Conservation (phyloP, 768 basidiomycete genomes). For the Krasilnikovozyma curviuscula region DNA sequence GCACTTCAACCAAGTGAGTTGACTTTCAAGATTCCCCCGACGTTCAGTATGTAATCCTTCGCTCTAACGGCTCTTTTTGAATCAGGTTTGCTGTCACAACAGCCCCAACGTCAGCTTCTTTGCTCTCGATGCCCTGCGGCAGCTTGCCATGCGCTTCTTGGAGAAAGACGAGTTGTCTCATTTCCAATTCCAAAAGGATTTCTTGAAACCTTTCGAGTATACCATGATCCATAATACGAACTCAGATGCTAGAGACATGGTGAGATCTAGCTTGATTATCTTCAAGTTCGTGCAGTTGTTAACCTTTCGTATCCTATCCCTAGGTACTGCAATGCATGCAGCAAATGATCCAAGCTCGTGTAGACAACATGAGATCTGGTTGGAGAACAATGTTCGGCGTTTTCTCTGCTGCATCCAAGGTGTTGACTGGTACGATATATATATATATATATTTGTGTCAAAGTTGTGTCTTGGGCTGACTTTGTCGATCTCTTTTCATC, state of each 20-base stretch:
- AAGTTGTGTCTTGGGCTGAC: neutral
- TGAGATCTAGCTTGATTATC: too few species aligned
- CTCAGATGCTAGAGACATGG: constrained; percentile 91
- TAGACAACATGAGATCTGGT: constrained; percentile 86
- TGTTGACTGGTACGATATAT: constrained; percentile 47
- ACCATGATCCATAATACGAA: constrained; percentile 94
- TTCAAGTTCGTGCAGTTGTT: constrained; percentile 3
- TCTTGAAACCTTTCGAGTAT: constrained; percentile 91
- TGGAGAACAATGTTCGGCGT: constrained; percentile 99
- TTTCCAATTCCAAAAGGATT: constrained; percentile 99
- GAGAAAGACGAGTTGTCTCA: constrained; percentile 96
- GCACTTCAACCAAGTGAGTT: constrained; percentile 82
- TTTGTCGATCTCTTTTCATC: constrained; percentile 6
- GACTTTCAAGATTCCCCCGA: neutral
- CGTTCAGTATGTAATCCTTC: neutral
- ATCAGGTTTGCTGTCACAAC: constrained; percentile 89
- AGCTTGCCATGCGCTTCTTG: constrained; percentile 92
- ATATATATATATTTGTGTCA: neutral
- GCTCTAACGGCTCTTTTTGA: neutral
- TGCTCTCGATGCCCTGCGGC: constrained; percentile 84
- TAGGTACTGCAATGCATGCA: constrained; percentile 92
- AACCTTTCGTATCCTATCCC: constrained; percentile 1
- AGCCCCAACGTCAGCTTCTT: constrained; percentile 94
- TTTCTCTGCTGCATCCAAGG: constrained; percentile 88
- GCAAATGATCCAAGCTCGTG: constrained; percentile 93